phyloP scores from a whole-genome alignment of 2,329 filamentous ascomycete species.

The Apiospora marii region DNA sequence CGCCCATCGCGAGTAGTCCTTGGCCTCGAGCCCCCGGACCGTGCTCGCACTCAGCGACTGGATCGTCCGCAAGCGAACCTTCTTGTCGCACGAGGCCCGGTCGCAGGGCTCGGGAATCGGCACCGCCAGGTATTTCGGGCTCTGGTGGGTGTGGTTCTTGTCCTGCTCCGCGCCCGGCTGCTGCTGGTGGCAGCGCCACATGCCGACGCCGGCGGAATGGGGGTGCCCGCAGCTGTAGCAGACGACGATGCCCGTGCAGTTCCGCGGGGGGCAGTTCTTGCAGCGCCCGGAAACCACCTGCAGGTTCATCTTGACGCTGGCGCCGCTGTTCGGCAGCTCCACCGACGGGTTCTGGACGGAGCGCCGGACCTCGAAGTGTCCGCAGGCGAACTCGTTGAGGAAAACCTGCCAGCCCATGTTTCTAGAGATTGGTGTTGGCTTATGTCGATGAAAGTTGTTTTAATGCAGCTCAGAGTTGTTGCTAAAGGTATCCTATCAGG shows the following conservation, averaged over 20 bases:
- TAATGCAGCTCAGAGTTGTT: background rate
- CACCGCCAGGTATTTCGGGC: background rate
- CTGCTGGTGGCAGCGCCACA: constrained; percentile 8
- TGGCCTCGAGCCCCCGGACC: background rate
- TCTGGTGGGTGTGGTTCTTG: constrained; percentile 3
- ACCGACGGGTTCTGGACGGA: background rate
- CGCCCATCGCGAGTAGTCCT: constrained; percentile 4
- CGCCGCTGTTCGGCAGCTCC: background rate
- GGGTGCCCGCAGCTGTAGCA: constrained; percentile 10
- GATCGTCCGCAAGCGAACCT: background rate
- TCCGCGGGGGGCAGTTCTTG: background rate
- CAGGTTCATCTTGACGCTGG: background rate
- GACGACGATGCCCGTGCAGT: background rate
- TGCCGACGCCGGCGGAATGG: background rate
- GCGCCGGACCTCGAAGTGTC: background rate
- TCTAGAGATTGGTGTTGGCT: no score
- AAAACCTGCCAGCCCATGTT: background rate
- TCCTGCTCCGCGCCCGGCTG: background rate
- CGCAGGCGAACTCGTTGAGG: constrained; percentile 7
- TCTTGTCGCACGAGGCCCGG: background rate
- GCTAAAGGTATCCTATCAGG: background rate
- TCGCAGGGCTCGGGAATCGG: constrained; percentile 1
- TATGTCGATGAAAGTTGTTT: background rate
- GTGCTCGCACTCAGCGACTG: background rate
- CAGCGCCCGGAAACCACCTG: background rate